Evolutionary conservation across 257 asterid genomes (phyloP).

Genomic region (Solanum megistacrolobum): DNA sequence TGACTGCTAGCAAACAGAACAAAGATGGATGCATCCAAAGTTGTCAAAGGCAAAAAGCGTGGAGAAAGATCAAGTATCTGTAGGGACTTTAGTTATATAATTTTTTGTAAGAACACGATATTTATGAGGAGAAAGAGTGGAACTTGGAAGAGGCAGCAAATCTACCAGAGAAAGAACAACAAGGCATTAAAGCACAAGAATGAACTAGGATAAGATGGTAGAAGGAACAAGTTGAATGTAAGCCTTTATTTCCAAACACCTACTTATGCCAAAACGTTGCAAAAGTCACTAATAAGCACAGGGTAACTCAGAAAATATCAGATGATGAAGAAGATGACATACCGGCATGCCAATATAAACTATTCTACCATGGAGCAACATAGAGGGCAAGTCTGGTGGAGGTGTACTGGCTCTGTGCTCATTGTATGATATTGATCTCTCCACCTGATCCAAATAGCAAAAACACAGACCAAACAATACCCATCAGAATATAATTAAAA

Average conservation of each 20-base stretch:
- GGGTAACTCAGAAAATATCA: neutral
- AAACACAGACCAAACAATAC: neutral
- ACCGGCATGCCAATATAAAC: conserved; percentile 98
- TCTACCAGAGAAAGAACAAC: neutral
- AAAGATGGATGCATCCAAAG: neutral
- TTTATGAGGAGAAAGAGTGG: neutral
- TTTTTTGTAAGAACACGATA: neutral
- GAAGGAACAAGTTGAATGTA: neutral
- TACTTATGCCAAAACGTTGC: neutral
- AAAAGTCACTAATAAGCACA: neutral
- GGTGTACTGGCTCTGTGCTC: conserved; percentile 68
- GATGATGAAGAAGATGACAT: neutral
- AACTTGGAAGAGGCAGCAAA: neutral
- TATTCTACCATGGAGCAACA: conserved; percentile 67
- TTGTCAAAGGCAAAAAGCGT: neutral
- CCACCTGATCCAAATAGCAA: conserved; percentile 47
- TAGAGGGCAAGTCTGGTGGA: conserved; percentile 88
- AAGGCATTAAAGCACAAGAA: neutral
- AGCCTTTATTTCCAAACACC: neutral
- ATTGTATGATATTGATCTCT: conserved; percentile 64
- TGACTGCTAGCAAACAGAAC: neutral
- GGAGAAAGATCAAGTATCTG: neutral
- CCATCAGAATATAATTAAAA: neutral
- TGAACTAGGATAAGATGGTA: neutral
- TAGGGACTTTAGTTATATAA: neutral